Conservation (phyloP, 139 green algal species). For the Penium margaritaceum region DNA sequence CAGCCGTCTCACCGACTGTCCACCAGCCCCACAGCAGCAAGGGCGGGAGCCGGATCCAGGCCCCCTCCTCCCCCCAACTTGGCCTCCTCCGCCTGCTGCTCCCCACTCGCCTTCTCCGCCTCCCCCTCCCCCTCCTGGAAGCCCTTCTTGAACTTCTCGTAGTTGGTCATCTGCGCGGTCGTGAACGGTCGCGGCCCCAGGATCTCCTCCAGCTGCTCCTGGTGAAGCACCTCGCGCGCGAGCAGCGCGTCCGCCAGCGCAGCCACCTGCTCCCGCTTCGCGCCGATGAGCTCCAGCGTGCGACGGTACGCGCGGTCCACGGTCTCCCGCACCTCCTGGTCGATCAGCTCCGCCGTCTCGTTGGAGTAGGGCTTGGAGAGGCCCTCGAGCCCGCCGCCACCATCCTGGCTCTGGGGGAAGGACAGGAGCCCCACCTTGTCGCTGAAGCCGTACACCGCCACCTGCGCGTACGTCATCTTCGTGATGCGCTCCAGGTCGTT, state of each 20-base stretch:
- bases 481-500: constrained; percentile 98
- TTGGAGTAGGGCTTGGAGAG: constrained; percentile 95
- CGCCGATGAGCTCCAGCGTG: constrained; percentile 73
- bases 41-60: background rate
- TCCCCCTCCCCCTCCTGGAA: constrained; percentile 10
- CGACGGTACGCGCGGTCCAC: constrained; percentile 75
- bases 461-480: constrained; percentile 86
- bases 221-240: constrained; percentile 69
- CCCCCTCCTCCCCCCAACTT: constrained; percentile 6
- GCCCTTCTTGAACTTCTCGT: constrained; percentile 76
- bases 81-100: constrained; percentile 9
- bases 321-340: constrained; percentile 81
- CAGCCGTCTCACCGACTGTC: too few species aligned
- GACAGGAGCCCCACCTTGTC: constrained; percentile 85
- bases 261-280: constrained; percentile 74
- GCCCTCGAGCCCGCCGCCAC: constrained; percentile 60
- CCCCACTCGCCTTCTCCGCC: constrained; percentile 8
- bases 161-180: constrained; percentile 81
- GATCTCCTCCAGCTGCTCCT: constrained; percentile 80
- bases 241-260: constrained; percentile 68
- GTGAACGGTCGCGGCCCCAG: constrained; percentile 84
- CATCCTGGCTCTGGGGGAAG: constrained; percentile 66
- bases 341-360: constrained; percentile 87
- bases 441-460: constrained; percentile 94
- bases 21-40: too few species aligned